Evolutionary conservation across 345 rosid species (phyloP), one percentile per base, ranked within the genome.

Genomic region (Camelina neglecta): DNA sequence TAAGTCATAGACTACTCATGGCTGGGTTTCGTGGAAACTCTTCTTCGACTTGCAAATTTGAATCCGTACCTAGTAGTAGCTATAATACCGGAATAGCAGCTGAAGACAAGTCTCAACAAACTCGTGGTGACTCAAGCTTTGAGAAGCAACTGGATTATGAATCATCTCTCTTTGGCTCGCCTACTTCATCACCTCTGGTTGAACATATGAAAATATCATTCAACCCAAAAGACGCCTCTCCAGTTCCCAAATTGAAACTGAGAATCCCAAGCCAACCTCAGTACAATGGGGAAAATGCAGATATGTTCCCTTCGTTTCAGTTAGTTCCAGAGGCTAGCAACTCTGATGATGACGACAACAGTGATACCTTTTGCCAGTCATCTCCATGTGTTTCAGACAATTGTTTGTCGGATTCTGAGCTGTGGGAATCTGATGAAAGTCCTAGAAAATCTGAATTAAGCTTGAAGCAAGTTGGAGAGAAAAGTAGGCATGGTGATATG

Each of bases 121-220:
- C 78, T 69, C 76, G 47, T 53, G 39, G 26, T n/a, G 87, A 79
- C 58, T 81, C 56, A 71, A 77, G 77, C 73, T 73, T 65, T 29
- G 72, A 77, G 26, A 72, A 77, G 11, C 72, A 36, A 13, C 20
- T 31, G 60, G 57, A 60, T 15, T 65, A 65, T 63, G 63, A 77
- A 48, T 75, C 69, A 53, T 77, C 84, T 79, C 68, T 82, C 53
- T 62, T 71, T 61, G 83, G 77, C 76, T 85, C 90, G 33, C 85
- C 83, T 55, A 82, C 89, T 57, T 85, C 97, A 77, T 94, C 98
- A 56, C 97, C 99, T 42, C 93, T 91, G 7, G 83, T 90, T 59
- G 89, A 90, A 62, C 97, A 86, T 67, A 95, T 95, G 97, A 90
- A 83, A 76, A 83, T 95, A 82, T 92, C 99, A 75, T 95, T 92